phyloP scores from a whole-genome alignment of 768 basidiomycete genomes.

The Phlegmacium glaucopus region DNA sequence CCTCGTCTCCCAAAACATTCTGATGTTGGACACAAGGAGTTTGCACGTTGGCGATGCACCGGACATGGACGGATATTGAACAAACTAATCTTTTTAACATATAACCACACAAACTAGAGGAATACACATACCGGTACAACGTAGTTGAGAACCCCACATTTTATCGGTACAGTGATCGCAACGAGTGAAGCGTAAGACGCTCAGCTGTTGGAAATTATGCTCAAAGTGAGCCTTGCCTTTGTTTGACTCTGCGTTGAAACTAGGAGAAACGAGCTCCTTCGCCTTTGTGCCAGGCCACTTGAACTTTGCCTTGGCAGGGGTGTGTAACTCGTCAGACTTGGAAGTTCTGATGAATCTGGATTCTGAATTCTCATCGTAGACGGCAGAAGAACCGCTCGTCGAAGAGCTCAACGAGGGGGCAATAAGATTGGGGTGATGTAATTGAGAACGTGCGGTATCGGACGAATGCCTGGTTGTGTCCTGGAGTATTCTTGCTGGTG shows the following conservation, averaged over 20 bases:
- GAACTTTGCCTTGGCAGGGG: constrained; percentile 57
- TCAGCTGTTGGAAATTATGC: constrained; percentile 89
- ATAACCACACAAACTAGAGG: background rate
- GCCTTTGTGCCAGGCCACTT: constrained; percentile 66
- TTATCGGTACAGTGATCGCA: constrained; percentile 98
- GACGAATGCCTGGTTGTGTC: constrained; percentile 19
- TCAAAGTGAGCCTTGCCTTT: constrained; percentile 43
- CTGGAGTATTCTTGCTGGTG: constrained; percentile 23
- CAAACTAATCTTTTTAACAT: constrained; percentile 50
- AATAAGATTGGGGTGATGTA: constrained; percentile 25
- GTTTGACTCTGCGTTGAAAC: constrained; percentile 28
- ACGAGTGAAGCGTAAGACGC: constrained; percentile 81
- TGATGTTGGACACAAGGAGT: constrained; percentile 60
- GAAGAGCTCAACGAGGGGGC: constrained; percentile 42
- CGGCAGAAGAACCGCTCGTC: constrained; percentile 42
- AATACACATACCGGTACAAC: constrained; percentile 72
- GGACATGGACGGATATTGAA: constrained; percentile 81
- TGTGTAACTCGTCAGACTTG: constrained; percentile 47
- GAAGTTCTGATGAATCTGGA: constrained; percentile 33
- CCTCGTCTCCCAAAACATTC: constrained; percentile 24
- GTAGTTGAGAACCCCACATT: constrained; percentile 96
- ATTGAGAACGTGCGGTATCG: constrained; percentile 27
- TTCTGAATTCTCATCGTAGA: constrained; percentile 47
- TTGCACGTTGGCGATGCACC: constrained; percentile 72
- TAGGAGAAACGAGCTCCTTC: constrained; percentile 39